Conservation (phyloP, 2,329 filamentous ascomycete species). For the Diatrype stigma region DNA sequence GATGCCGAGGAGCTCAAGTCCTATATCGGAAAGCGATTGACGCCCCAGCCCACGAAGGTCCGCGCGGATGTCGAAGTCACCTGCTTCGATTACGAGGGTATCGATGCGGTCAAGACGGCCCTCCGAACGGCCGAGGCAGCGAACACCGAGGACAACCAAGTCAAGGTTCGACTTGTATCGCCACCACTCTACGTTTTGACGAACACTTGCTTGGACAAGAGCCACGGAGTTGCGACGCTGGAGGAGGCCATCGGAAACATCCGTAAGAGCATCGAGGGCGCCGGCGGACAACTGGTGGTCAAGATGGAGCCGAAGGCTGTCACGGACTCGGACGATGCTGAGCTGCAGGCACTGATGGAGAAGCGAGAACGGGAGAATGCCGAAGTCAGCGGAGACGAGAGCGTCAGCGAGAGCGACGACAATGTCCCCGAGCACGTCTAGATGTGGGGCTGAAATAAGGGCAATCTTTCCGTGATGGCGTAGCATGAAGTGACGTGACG, state of each 20-base stretch:
- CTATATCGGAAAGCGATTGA: constrained; percentile 96
- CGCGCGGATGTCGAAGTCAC: constrained; percentile 96
- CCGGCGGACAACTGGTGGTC: constrained; percentile 76
- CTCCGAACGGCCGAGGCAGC: constrained; percentile 86
- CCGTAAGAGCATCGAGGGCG: constrained; percentile 69
- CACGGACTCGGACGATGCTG: constrained; percentile 96
- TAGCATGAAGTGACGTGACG: no score
- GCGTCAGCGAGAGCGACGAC: constrained; percentile 91
- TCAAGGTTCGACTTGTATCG: constrained; percentile 98
- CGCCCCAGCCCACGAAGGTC: constrained; percentile 97
- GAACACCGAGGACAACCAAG: constrained; percentile 88
- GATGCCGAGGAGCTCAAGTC: constrained; percentile 86
- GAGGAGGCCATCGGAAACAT: constrained; percentile 90
- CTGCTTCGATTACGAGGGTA: constrained; percentile 94
- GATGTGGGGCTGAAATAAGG: constrained; percentile 2
- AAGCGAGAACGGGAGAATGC: constrained; percentile 97
- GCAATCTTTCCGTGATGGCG: no score
- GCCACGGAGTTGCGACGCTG: constrained; percentile 73
- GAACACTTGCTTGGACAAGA: constrained; percentile 93
- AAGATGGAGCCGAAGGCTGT: constrained; percentile 99
- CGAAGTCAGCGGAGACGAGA: constrained; percentile 96
- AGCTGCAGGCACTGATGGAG: constrained; percentile 97
- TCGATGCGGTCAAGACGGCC: constrained; percentile 94
- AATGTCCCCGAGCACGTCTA: constrained; percentile 59
- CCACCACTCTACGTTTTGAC: constrained; percentile 96